Evolutionary conservation across 1,139 yeast species (phyloP), one percentile per base, ranked within the genome.

Genomic region (Debaryomyces coudertii): DNA sequence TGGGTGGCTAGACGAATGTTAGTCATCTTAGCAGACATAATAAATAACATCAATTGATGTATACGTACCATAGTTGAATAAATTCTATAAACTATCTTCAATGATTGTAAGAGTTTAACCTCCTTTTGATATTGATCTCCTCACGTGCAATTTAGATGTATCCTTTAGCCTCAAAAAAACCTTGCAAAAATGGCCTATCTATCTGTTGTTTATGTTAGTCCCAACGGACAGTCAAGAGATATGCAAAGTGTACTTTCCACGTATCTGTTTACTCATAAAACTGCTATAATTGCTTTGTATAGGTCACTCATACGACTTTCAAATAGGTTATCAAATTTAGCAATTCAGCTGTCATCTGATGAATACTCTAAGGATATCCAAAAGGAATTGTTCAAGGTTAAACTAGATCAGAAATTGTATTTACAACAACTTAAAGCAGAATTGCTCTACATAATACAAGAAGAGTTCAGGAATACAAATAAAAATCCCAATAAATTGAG

Each of bases 1-100:
- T 66, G 4, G 73, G 72, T 14, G 73, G 63, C 72, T 67, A 47
- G n/a, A n/a, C 18, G 46, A 40, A 30, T 7, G 59, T 61, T 55
- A 61, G 60, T 56, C 48, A 15, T 23, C 12, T 16, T 7, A 23
- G 22, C 7, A 12, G 22, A 11, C 5, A 12, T 20, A 22, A 14
- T 35, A n/a, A 18, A 5, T 9, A 3, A 5, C 9, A n/a, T 12
- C 14, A 20, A 28, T 27, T 24, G 6, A 6, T 5, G n/a, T 16
- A 28, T 15, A 38, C 41, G 15, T 38, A 38, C 41, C 41, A 38
- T 38, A 4, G 16, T 22, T 27, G 16, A 11, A 14, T 7, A 7
- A 16, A 7, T n/a, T 9, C 20, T 36, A 4, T 36, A 12, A 11
- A 14, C 18, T 25, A 24, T 24, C 12, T 6, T 2, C 11, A 24